These are phyloP conservation scores for Triglochin maritima DNA, from an alignment of 106 monocot genomes.

Conservation along the genomic window DNA sequence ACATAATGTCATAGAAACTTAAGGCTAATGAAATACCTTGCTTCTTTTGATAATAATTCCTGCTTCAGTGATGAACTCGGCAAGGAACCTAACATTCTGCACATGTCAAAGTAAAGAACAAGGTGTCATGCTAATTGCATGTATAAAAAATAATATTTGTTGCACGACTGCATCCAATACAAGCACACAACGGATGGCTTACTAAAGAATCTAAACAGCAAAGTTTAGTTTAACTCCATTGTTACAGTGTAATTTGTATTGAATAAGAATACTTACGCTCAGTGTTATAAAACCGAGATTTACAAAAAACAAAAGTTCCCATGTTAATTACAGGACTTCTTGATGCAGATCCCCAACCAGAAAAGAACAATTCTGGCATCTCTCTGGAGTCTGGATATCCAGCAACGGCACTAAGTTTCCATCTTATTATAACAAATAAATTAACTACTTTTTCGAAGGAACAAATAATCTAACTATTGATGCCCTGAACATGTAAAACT, in stretches of 20 bases:
- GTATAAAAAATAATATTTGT: neutral
- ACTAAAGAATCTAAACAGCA: no score
- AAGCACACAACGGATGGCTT: neutral
- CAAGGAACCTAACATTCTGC: conserved; percentile 68
- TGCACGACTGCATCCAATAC: neutral
- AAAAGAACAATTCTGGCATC: no score
- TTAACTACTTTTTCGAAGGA: neutral
- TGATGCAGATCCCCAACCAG: no score
- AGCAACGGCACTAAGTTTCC: neutral
- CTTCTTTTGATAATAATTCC: conserved; percentile 77
- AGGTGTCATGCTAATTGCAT: neutral
- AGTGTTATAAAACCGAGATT: no score
- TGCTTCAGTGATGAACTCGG: conserved; percentile 68
- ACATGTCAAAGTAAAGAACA: neutral
- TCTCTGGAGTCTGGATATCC: no score
- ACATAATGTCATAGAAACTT: neutral
- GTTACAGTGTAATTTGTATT: no score
- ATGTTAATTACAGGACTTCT: no score
- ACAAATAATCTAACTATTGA: no score
- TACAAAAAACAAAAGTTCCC: no score
- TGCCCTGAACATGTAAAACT: no score
- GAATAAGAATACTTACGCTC: no score
- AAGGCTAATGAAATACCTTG: conserved; percentile 24
- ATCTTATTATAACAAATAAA: neutral
- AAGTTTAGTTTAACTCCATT: no score